Conservation (phyloP, 116 monocot species). For the Zostera marina region DNA sequence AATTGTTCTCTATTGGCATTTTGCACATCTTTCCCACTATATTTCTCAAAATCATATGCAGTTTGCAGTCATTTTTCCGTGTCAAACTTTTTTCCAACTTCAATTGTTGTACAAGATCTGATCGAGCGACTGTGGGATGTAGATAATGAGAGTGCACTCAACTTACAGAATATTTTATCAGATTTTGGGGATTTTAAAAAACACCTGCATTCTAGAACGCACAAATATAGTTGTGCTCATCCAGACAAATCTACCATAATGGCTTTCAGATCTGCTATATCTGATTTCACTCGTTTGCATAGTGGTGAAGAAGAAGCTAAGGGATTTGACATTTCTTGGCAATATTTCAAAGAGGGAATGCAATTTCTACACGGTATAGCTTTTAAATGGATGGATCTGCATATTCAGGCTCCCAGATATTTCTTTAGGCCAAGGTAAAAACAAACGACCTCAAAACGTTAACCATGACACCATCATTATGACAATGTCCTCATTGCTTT, state of each 20-base stretch:
- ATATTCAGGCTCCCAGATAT: constrained; percentile 42
- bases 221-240: constrained; percentile 7
- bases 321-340: constrained; percentile 9
- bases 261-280: constrained; percentile 26
- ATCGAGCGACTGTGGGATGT: constrained; percentile 27
- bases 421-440: constrained; percentile 64
- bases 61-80: background rate
- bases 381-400: constrained; percentile 42
- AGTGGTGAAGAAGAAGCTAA: constrained; percentile 20
- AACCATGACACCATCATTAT: background rate
- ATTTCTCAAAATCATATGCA: constrained; percentile 12
- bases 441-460: background rate
- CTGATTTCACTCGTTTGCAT: constrained; percentile 16
- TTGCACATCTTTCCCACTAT: constrained; percentile 36
- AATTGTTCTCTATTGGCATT: constrained; percentile 66
- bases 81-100: background rate
- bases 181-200: constrained; percentile 6
- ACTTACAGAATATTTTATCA: constrained; percentile 24
- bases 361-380: constrained; percentile 25
- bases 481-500: background rate
- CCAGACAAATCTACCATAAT: constrained; percentile 19
- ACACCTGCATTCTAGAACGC: constrained; percentile 16
- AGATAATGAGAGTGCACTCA: constrained; percentile 15
- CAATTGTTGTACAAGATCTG: constrained; percentile 26
- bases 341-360: constrained; percentile 17